These are phyloP conservation scores for Neurospora hispaniola DNA, from an alignment of 495 filamentous ascomycete genomes.

Conservation along the genomic window DNA sequence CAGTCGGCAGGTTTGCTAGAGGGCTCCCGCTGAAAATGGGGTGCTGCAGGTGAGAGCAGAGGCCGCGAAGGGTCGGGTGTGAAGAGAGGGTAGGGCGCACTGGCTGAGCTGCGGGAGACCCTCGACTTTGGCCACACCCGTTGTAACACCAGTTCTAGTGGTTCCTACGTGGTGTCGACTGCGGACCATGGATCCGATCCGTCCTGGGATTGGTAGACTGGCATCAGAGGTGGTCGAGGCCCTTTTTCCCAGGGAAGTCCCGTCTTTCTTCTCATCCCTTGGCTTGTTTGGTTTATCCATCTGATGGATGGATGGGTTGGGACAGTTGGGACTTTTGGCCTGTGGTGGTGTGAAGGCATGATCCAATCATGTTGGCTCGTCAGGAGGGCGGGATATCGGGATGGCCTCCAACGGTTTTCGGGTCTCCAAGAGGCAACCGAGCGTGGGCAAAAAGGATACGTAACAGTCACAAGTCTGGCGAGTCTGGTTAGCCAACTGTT, in stretches of 20 bases:
- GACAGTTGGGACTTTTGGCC: not conserved
- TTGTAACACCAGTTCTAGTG: not conserved
- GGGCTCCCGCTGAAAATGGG: not conserved
- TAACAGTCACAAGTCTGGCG: not conserved
- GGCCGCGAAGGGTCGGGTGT: not conserved
- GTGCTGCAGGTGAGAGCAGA: not conserved
- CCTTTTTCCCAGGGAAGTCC: not conserved
- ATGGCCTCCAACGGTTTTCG: not conserved
- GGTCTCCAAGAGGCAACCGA: not conserved
- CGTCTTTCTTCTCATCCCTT: not conserved
- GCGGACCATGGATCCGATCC: not conserved
- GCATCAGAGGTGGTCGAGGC: not conserved
- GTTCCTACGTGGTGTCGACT: not conserved
- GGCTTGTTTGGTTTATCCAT: not conserved
- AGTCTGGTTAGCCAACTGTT: not conserved
- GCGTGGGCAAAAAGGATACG: not conserved
- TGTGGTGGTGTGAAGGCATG: not conserved
- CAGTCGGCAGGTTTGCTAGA: not conserved
- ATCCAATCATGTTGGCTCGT: not conserved
- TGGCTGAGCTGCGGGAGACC: not conserved
- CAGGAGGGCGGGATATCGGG: not conserved
- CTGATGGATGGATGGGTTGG: not conserved
- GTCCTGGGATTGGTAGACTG: not conserved
- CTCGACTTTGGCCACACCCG: not conserved
- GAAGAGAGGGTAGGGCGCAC: not conserved